phyloP scores from a whole-genome alignment of 441 rosid genomes.

The Manihot esculenta region DNA sequence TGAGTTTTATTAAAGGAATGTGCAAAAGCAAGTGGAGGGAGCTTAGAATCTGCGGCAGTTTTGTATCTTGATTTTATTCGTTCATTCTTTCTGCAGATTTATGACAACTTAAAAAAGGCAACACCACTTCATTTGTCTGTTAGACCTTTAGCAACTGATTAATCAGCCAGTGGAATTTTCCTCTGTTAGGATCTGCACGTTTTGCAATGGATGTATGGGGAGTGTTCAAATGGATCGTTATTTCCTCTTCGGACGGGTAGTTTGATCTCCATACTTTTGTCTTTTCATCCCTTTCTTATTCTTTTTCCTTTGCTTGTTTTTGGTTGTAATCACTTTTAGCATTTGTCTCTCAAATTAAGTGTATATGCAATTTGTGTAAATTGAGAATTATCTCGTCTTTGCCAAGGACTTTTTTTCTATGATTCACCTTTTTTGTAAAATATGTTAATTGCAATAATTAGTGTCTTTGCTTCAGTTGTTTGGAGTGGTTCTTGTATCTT shows the following conservation, averaged over 20 bases:
- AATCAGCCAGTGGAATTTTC: conserved; percentile 13
- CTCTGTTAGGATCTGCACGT: conserved; percentile 15
- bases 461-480: too few species aligned
- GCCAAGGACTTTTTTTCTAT: conserved; percentile 5
- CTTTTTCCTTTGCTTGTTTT: neutral
- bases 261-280: conserved; percentile 11
- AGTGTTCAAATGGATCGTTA: conserved; percentile 9
- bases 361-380: conserved; percentile 45
- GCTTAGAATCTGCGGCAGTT: conserved; percentile 33
- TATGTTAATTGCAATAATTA: neutral
- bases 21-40: conserved; percentile 22
- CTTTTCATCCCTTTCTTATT: neutral
- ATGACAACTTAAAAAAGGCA: conserved; percentile 17
- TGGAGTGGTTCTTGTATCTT: too few species aligned
- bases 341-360: conserved; percentile 31
- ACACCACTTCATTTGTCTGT: conserved; percentile 14
- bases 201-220: conserved; percentile 25
- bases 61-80: conserved; percentile 31
- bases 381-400: conserved; percentile 19
- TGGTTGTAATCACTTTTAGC: conserved; percentile 21
- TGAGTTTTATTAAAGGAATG: conserved; percentile 17
- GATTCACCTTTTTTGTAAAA: conserved; percentile 28
- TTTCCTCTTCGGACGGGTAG: conserved; percentile 26
- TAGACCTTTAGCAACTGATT: conserved; percentile 10
- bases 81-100: conserved; percentile 49